Base-by-base conservation (phyloP, 192 early-diverging fungal genomes). In the Backusella sp. region DNA sequence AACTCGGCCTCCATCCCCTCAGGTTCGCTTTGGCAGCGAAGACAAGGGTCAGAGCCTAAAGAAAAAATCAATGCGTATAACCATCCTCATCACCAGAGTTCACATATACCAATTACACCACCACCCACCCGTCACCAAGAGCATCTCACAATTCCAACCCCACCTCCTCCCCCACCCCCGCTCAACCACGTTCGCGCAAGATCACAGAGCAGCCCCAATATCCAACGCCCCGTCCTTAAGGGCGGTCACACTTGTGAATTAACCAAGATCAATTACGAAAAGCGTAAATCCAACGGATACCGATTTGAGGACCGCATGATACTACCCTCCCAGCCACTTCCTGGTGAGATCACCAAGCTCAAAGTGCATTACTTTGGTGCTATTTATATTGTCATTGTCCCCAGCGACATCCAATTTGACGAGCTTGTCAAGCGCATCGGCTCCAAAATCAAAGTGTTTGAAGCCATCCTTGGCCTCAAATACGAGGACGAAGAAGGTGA, bases 401-500 rank as follows among this genome's bases (percentile, higher is more conserved):
- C 94, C 36, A 85, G 80, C 41, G 87, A 91, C 46, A 92, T 94
- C 73, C 84, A 90, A 53, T 95, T 92, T 78, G 80, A 88, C 44
- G 96, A 96, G 59, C 82, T 99, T 46, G 81, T 89, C 11, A 86
- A 88, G 39, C 85, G 92, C 19, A 93, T 99, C 17, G 96, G 96
- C 80, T 86, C 93, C 44, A 98, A 98, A 80, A 94, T 98, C 76
- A 89, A 93, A 73, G 86, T 80, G 44, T 85, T 86, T 36, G 88
- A 82, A 46, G 84, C 96, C 14, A 92, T 94, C 44, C 86, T 88
- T 37, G 90, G 88, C n/a, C 87, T 85, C 37, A 89, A 91, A 77
- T 98, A 98, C 80, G 92, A 93, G 80, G 97, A 99, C 76, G 96
- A 98, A 80, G 97, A 97, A 77, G 93, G 95, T 46, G 96, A 98